phyloP scores from a whole-genome alignment of 371 early-diverging fungal genomes.

The Mucor irregularis region DNA sequence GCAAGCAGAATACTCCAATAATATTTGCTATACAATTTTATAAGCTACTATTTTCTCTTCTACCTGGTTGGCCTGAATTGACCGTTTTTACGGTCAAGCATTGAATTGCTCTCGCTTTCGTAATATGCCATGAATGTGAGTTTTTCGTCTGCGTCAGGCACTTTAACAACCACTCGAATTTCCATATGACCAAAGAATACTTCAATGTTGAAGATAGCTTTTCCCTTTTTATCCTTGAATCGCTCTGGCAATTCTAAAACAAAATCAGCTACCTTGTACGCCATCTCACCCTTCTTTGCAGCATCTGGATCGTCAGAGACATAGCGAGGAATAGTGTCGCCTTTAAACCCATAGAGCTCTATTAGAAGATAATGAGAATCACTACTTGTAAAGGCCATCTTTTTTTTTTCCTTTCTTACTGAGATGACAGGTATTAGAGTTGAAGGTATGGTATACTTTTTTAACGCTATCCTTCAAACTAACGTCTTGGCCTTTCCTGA shows the following conservation, averaged over 20 bases:
- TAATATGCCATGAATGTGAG: neutral
- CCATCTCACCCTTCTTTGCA: neutral
- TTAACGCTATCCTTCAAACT: neutral
- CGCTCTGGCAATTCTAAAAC: neutral
- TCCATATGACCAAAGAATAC: neutral
- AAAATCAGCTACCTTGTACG: neutral
- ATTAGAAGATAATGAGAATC: neutral
- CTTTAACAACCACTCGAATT: neutral
- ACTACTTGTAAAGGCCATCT: neutral
- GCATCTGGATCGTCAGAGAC: neutral
- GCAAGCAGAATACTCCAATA: too few relatives aligned
- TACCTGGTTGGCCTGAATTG: too few relatives aligned
- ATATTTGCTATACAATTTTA: too few relatives aligned
- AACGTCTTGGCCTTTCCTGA: neutral
- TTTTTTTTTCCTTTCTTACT: too few relatives aligned
- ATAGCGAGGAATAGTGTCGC: neutral
- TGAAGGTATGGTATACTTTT: neutral
- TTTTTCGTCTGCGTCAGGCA: neutral
- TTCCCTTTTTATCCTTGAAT: too few relatives aligned
- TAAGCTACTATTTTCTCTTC: too few relatives aligned
- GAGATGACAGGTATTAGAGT: neutral
- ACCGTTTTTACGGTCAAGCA: too few relatives aligned
- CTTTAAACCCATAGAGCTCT: neutral
- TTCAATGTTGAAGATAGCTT: neutral
- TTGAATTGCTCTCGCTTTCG: too few relatives aligned